Base-by-base conservation (phyloP, 768 basidiomycete species). In the Boletus barrowsii region DNA sequence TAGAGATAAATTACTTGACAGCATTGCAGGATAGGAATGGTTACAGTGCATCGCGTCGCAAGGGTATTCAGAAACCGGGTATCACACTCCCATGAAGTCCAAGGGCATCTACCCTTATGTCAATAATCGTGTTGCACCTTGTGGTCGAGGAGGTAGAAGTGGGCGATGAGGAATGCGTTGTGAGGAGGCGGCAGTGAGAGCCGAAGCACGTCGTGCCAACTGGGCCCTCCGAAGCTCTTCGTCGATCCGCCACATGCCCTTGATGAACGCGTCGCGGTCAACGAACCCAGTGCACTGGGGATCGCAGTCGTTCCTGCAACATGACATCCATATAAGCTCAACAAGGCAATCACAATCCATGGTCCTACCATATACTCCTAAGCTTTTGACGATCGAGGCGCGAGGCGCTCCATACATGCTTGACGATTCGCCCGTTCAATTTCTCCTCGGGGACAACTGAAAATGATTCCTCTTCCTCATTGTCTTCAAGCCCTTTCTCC, bases 221-320 rank as follows among this genome's bases (percentile, higher is more conserved):
- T 86, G 81, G 6, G 79, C 76, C 43, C 82, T 79, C n/a, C 86
- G 75, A 13, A 92, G 80, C 60, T 90, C 89, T 68, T 90, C 88
- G 69, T 93, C 90, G 29, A 93, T 88, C 36, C 83, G 82, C 89
- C 89, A 91, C 88, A 91, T 90, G 47, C 88, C 90, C 58, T 77
- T 80, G 39, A 83, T 79, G 59, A 93, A 93, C 17, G 73, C 74
- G 17, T 88, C 86, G 5, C 82, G 73, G 58, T 83, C 80, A 11
- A 93, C 74, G n/a, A 75, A 75, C 4, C 88, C 88, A 30, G 69
- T 73, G 5, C 72, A 67, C 4, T 69, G 68, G 4, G 78, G 69
- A 68, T 91, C 88, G 59, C 85, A 89, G 62, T 89, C 88, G 48
- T 73, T 76, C 90, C 90, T 91, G 57, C 14, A 33, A 35, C 37